Percentiles rank a stretch among this genome's conserved stretches.
phyloP scores from a whole-genome alignment of 371 early-diverging fungal genomes.

The Mortierella sp. region DNA sequence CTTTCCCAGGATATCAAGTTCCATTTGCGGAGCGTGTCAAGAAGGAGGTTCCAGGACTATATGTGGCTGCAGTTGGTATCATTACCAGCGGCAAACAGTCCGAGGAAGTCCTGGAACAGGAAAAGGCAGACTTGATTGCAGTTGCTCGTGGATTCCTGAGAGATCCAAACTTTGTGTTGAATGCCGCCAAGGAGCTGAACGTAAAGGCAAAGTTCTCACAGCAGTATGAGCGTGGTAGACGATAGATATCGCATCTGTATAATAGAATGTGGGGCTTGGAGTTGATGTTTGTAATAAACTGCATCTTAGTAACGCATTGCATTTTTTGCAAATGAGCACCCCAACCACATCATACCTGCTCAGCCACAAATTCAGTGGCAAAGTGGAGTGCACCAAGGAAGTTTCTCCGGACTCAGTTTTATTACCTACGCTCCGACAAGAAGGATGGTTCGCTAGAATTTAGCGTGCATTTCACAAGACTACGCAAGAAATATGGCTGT shows the following conservation, averaged over 20 bases:
- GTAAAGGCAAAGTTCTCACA: constrained; percentile 73
- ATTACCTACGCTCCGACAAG: too few species aligned
- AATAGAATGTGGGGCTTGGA: too few species aligned
- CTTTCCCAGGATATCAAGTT: constrained; percentile 77
- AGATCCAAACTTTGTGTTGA: constrained; percentile 68
- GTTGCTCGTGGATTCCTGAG: constrained; percentile 83
- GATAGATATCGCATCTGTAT: neutral
- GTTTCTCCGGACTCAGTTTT: too few species aligned
- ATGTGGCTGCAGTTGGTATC: constrained; percentile 80
- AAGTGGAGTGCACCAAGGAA: too few species aligned
- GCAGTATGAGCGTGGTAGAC: constrained; percentile 71
- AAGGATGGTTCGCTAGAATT: too few species aligned
- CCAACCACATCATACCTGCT: too few species aligned
- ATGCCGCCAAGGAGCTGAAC: constrained; percentile 71
- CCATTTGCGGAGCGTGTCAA: constrained; percentile 73
- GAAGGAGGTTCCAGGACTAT: constrained; percentile 65
- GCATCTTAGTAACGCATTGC: too few species aligned
- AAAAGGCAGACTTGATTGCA: constrained; percentile 79
- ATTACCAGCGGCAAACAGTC: constrained; percentile 78
- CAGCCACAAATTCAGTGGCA: too few species aligned
- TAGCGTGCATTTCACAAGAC: too few species aligned
- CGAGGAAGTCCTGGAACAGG: constrained; percentile 72
- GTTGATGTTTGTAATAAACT: too few species aligned
- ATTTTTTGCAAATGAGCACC: too few species aligned
- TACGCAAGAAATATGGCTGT: too few species aligned